Percentiles rank a stretch among this genome's conserved stretches.
Evolutionary conservation across 139 green algal species (phyloP).

Genomic region (Micractinium conductrix): DNA sequence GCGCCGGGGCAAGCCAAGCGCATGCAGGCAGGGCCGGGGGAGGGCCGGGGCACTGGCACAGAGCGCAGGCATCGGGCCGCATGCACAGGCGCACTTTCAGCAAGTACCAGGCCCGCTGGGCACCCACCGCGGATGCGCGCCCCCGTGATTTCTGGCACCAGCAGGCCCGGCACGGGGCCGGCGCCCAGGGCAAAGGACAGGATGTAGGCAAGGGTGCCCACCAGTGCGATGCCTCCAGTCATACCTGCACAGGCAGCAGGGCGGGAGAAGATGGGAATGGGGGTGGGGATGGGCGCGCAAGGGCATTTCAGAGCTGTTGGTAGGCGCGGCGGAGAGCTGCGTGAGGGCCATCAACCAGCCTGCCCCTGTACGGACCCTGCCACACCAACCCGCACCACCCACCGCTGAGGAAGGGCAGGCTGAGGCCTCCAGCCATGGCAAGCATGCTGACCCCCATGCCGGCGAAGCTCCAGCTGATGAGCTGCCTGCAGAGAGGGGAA

Average conservation of each 20-base stretch:
- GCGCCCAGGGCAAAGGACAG: constrained; percentile 89
- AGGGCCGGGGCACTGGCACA: no score
- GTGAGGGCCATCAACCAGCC: no score
- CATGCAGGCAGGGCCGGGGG: no score
- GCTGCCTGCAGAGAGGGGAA: constrained; percentile 48
- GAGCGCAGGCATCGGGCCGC: no score
- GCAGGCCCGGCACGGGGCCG: constrained; percentile 90
- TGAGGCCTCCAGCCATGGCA: constrained; percentile 82
- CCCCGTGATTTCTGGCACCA: constrained; percentile 92
- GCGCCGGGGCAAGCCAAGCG: no score
- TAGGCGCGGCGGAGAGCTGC: no score
- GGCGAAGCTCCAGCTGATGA: constrained; percentile 78
- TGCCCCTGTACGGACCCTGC: no score
- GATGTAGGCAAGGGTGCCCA: constrained; percentile 91
- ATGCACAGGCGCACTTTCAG: no score
- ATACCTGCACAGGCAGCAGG: constrained; percentile 25
- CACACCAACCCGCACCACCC: background rate
- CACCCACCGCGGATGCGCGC: constrained; percentile 77
- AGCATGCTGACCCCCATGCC: constrained; percentile 82
- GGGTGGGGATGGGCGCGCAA: no score
- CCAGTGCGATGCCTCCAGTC: constrained; percentile 67
- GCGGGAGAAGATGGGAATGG: no score
- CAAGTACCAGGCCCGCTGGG: no score
- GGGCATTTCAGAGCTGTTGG: no score
- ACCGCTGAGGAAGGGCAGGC: constrained; percentile 63